Conservation (phyloP, 2,329 filamentous ascomycete species). For the Pestalotiopsis sp. region DNA sequence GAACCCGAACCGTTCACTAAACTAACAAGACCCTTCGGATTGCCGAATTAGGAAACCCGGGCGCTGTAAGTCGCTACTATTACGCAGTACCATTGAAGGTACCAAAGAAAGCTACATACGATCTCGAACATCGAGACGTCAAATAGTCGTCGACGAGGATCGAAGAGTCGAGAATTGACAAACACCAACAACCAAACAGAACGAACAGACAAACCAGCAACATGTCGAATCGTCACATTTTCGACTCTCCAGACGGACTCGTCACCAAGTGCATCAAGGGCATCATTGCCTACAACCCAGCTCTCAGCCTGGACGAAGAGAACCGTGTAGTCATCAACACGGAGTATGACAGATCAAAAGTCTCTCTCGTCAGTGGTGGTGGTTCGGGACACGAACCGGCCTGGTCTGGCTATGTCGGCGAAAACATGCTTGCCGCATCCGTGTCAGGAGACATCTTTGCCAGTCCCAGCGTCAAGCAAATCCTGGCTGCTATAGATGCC, state of each 20-base stretch:
- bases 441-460: slow-evolving; percentile 67
- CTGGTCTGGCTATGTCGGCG: slow-evolving; percentile 66
- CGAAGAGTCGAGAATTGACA: not conserved
- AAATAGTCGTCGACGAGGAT: not conserved
- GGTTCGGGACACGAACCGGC: slow-evolving; percentile 64
- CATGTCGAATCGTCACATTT: slow-evolving; percentile 59
- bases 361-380: slow-evolving; percentile 56
- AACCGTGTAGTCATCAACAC: slow-evolving; percentile 56
- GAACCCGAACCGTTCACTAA: slow-evolving; percentile 1
- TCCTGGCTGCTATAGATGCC: slow-evolving; percentile 58
- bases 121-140: not conserved
- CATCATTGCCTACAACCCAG: slow-evolving; percentile 55
- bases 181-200: too few relatives aligned
- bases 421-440: slow-evolving; percentile 62
- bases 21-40: slow-evolving; percentile 15
- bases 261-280: slow-evolving; percentile 54
- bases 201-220: slow-evolving; percentile 11
- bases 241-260: slow-evolving; percentile 54
- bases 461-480: slow-evolving; percentile 64
- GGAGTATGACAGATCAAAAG: slow-evolving; percentile 43
- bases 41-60: slow-evolving; percentile 25
- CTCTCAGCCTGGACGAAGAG: slow-evolving; percentile 49
- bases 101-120: too few relatives aligned
- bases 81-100: not conserved
- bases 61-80: not conserved